phyloP scores from a whole-genome alignment of 768 basidiomycete species.

The Lentinula sp. region DNA sequence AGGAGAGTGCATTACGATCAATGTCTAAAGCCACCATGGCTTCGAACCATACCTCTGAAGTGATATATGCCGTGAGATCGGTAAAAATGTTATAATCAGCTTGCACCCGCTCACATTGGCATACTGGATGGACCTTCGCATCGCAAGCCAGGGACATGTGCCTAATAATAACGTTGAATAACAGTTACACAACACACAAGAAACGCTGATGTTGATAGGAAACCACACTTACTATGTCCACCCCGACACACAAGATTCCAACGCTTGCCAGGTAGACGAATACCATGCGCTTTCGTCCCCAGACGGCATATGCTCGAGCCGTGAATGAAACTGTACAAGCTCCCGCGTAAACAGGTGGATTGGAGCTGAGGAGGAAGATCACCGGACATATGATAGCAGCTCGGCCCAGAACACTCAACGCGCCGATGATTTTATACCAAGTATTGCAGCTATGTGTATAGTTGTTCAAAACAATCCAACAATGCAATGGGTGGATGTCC shows the following conservation, averaged over 20 bases:
- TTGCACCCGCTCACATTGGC: constrained; percentile 8
- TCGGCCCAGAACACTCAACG: constrained; percentile 9
- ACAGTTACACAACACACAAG: background rate
- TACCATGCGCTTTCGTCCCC: constrained; percentile 13
- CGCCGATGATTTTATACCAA: constrained; percentile 9
- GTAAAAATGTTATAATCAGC: background rate
- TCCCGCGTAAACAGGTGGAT: background rate
- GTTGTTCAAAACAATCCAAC: background rate
- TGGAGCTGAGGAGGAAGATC: background rate
- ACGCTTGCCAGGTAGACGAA: constrained; percentile 17
- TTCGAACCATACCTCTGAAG: background rate
- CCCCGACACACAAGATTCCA: constrained; percentile 15
- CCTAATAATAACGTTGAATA: constrained; percentile 8
- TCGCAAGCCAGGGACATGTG: constrained; percentile 15
- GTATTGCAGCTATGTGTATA: constrained; percentile 6
- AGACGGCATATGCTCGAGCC: constrained; percentile 21
- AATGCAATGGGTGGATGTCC: background rate
- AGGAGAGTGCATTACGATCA: background rate
- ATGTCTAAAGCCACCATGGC: background rate
- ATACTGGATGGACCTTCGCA: constrained; percentile 19
- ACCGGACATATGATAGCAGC: constrained; percentile 15
- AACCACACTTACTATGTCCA: constrained; percentile 18
- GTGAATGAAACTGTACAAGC: constrained; percentile 12
- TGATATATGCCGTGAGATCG: background rate
- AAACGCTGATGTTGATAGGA: background rate